Conservation (phyloP, 441 rosid genomes). For the Jatropha podagrica region DNA sequence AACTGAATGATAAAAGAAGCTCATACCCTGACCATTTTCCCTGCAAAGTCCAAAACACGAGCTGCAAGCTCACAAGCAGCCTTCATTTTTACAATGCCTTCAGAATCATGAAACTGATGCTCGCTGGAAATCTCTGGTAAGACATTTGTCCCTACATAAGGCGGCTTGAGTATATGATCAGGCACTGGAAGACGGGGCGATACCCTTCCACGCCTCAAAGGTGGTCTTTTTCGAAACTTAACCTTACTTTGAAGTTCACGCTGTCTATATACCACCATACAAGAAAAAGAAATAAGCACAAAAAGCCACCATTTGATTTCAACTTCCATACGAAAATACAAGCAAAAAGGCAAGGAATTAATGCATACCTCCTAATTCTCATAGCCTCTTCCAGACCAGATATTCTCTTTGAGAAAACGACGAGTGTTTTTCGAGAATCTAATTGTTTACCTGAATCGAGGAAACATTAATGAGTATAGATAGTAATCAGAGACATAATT, state of each 20-base stretch:
- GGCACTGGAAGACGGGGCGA: constrained; percentile 82
- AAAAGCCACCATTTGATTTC: constrained; percentile 9
- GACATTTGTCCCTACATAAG: constrained; percentile 52
- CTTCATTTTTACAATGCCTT: constrained; percentile 65
- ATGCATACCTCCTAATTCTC: constrained; percentile 55
- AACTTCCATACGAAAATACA: background rate
- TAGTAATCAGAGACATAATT: background rate
- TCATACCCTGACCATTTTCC: constrained; percentile 77
- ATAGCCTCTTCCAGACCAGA: constrained; percentile 73
- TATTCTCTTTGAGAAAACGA: constrained; percentile 48
- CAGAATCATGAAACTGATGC: constrained; percentile 68
- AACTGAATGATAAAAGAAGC: background rate
- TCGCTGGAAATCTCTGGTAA: constrained; percentile 69
- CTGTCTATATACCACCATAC: constrained; percentile 34
- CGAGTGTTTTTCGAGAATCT: constrained; percentile 22
- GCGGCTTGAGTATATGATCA: constrained; percentile 73
- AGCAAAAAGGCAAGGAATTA: background rate
- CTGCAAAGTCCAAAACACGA: constrained; percentile 69
- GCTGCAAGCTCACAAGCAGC: constrained; percentile 96
- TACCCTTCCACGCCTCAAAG: constrained; percentile 78
- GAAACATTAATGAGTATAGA: background rate
- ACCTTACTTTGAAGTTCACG: constrained; percentile 49
- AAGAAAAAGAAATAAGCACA: background rate
- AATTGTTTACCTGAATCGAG: constrained; percentile 33
- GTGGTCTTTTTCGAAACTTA: constrained; percentile 51